Conservation (phyloP, 306 rosid species). For the Corylus heterophylla region DNA sequence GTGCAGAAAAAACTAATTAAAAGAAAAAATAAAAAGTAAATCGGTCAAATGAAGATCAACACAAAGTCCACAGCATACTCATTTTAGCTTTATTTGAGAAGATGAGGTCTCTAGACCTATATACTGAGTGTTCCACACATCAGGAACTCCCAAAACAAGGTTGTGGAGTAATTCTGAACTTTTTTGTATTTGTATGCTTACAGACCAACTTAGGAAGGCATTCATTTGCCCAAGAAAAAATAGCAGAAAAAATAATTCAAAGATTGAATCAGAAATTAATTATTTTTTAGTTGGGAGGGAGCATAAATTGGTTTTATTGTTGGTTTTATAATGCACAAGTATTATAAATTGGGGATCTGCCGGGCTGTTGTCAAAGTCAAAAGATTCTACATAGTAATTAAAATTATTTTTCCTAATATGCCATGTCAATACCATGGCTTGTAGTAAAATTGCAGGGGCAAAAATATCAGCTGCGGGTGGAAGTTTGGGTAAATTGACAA, state of each 20-base stretch:
- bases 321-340: neutral
- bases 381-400: neutral
- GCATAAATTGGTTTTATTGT: neutral
- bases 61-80: slow-evolving; percentile 1
- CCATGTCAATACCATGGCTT: neutral
- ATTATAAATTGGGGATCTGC: neutral
- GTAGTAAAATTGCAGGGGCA: neutral
- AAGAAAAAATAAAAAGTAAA: slow-evolving; percentile 15
- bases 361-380: neutral
- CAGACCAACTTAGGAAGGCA: neutral
- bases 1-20: slow-evolving; percentile 24
- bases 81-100: neutral
- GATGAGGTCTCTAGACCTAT: neutral
- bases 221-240: neutral
- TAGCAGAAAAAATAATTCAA: neutral
- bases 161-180: neutral
- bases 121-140: neutral
- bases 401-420: neutral
- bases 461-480: neutral
- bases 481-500: neutral
- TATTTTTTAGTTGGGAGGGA: neutral
- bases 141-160: neutral
- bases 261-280: neutral
- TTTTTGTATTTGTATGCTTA: no score
- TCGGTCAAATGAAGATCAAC: slow-evolving; percentile 6